A percentile compares a stretch with the other conserved stretches of the same genome.
These are phyloP conservation scores for Metschnikowia shivogae DNA, from an alignment of 805 yeast species.

Conservation along the genomic window DNA sequence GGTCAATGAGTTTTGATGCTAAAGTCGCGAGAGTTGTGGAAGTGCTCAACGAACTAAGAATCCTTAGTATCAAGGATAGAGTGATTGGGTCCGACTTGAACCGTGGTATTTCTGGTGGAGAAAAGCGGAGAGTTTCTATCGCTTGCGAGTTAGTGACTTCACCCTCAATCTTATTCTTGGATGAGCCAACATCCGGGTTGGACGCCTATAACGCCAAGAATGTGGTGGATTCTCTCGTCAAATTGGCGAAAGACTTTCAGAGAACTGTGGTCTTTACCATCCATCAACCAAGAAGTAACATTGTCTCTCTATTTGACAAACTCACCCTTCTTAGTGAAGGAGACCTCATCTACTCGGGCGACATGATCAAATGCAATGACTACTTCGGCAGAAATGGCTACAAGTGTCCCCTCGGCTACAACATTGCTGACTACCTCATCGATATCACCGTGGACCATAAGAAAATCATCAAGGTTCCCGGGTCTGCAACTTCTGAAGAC, in stretches of 20 bases:
- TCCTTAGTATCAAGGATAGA: constrained; percentile 75
- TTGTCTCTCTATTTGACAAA: constrained; percentile 85
- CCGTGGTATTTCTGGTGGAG: constrained; percentile 93
- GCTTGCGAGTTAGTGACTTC: constrained; percentile 91
- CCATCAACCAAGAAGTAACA: constrained; percentile 96
- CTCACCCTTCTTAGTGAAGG: constrained; percentile 81
- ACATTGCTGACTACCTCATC: constrained; percentile 88
- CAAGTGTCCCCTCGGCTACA: constrained; percentile 82
- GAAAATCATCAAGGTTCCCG: constrained; percentile 23
- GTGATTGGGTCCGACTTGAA: constrained; percentile 85
- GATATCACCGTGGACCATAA: constrained; percentile 77
- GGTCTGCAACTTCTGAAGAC: constrained; percentile 17
- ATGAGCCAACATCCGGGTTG: constrained; percentile 94
- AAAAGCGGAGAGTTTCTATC: constrained; percentile 85
- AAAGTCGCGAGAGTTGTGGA: constrained; percentile 80
- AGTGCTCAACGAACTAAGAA: constrained; percentile 80
- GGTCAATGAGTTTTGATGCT: constrained; percentile 65
- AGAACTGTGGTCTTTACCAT: constrained; percentile 91
- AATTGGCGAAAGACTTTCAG: constrained; percentile 72
- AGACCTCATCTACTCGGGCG: constrained; percentile 81
- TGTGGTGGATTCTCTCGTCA: constrained; percentile 79
- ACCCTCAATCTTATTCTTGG: constrained; percentile 77
- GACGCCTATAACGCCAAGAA: constrained; percentile 92
- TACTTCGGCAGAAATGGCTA: constrained; percentile 75
- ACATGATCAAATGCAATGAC: constrained; percentile 67